Conservation (phyloP, 2,329 filamentous ascomycete species). For the Aspergillus sp. region DNA sequence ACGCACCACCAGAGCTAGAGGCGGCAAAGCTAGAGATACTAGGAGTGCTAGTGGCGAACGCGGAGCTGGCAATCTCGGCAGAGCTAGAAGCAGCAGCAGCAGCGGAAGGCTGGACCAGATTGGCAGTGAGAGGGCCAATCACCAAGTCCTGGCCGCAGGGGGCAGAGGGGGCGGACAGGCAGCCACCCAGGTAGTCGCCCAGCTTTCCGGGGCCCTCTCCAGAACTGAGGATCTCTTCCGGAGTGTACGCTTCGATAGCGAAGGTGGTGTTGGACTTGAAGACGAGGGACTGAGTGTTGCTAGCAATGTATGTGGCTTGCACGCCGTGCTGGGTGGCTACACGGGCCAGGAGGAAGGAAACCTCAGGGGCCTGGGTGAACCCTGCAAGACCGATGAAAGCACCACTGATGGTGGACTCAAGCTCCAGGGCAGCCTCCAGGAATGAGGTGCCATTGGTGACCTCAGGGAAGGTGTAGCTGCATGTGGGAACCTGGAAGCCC, state of each 20-base stretch:
- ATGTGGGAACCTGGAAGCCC: constrained; percentile 14
- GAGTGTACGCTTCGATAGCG: constrained; percentile 18
- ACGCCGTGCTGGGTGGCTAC: constrained; percentile 22
- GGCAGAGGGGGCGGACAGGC: constrained; percentile 15
- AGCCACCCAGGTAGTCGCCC: constrained; percentile 16
- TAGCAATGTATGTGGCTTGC: constrained; percentile 17
- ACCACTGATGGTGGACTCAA: constrained; percentile 17
- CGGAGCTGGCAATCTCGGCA: neutral
- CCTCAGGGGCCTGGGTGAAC: constrained; percentile 24
- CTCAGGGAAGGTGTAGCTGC: constrained; percentile 17
- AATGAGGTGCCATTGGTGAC: constrained; percentile 11
- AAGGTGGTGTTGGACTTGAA: constrained; percentile 17
- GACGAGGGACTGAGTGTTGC: constrained; percentile 7
- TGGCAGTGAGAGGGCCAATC: constrained; percentile 19
- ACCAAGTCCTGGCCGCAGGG: constrained; percentile 17
- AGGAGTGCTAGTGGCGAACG: neutral
- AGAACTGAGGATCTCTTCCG: constrained; percentile 14
- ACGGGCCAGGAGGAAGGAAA: constrained; percentile 24
- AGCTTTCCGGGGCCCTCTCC: constrained; percentile 17
- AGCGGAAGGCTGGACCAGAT: constrained; percentile 6
- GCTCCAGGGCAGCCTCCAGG: constrained; percentile 13
- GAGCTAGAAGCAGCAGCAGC: neutral
- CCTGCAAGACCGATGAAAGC: constrained; percentile 23
- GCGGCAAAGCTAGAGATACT: neutral
- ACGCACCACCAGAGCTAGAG: neutral